A percentile compares a stretch with the other conserved stretches of the same genome.
Evolutionary conservation across 2,329 filamentous ascomycete genomes (phyloP).

Genomic region (Diaporthe sp.): DNA sequence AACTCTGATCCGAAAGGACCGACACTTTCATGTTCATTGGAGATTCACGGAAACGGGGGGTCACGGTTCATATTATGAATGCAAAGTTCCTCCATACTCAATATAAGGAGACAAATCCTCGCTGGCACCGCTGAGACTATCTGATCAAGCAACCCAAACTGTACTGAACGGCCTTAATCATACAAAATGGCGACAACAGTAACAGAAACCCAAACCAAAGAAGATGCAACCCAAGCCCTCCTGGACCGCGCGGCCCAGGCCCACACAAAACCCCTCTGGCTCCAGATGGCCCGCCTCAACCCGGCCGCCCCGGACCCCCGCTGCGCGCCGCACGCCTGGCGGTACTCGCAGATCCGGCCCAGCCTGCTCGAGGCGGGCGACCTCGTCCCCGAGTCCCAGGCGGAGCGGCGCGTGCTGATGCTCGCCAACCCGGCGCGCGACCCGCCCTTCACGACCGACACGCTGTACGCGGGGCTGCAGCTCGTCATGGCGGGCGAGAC

Average conservation of each 20-base stretch:
- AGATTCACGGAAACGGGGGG: too few species aligned
- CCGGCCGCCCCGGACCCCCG: slow-evolving; percentile 60
- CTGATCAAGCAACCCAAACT: background rate
- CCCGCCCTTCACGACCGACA: slow-evolving; percentile 68
- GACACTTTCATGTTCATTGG: background rate
- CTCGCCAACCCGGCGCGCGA: slow-evolving; percentile 57
- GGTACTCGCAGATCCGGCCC: slow-evolving; percentile 51
- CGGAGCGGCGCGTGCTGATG: slow-evolving; percentile 59
- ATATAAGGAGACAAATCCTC: background rate
- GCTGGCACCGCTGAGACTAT: background rate
- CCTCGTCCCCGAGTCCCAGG: slow-evolving; percentile 44
- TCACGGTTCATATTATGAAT: too few species aligned
- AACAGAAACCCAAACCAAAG: slow-evolving; percentile 17
- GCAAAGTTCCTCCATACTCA: too few species aligned
- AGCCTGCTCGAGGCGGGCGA: slow-evolving; percentile 46
- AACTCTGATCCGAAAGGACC: background rate
- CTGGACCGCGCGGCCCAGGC: slow-evolving; percentile 35
- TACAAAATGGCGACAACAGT: slow-evolving; percentile 37
- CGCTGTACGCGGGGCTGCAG: slow-evolving; percentile 68
- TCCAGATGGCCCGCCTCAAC: slow-evolving; percentile 59
- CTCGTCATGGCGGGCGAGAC: slow-evolving; percentile 68
- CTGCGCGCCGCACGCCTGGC: slow-evolving; percentile 53
- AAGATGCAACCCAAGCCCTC: slow-evolving; percentile 38
- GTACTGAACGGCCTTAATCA: background rate
- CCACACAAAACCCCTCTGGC: slow-evolving; percentile 57